Percentiles rank a stretch among this genome's conserved stretches.
phyloP scores from a whole-genome alignment of 257 asterid genomes.

The Scutellaria minor region DNA sequence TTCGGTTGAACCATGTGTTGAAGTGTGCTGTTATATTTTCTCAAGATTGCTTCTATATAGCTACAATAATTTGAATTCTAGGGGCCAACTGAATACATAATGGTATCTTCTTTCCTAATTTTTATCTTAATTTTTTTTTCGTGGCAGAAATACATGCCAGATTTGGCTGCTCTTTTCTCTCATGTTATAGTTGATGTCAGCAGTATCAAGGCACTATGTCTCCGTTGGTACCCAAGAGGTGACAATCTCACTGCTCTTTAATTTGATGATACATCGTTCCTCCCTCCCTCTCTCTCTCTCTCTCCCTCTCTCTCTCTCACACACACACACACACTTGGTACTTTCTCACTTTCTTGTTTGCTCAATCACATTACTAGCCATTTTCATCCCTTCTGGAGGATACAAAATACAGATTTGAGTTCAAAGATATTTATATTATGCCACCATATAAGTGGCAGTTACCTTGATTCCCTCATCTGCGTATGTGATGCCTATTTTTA shows the following conservation, averaged over 20 bases:
- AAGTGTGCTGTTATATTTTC: neutral
- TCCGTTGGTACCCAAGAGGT: slow-evolving; percentile 97
- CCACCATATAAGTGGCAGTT: neutral
- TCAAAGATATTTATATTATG: neutral
- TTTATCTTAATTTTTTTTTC: slow-evolving; percentile 13
- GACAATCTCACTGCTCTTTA: slow-evolving; percentile 32
- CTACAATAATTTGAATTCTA: neutral
- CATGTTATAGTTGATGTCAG: slow-evolving; percentile 96
- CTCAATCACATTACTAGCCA: neutral
- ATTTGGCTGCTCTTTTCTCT: slow-evolving; percentile 84
- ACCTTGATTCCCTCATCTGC: slow-evolving; percentile 16
- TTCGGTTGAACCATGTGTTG: slow-evolving; percentile 1
- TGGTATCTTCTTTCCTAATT: neutral
- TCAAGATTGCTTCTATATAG: neutral
- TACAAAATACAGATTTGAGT: slow-evolving; percentile 5
- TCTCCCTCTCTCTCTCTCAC: neutral
- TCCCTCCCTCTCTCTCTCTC: neutral
- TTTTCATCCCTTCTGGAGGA: neutral
- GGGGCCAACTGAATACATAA: neutral
- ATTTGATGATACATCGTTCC: slow-evolving; percentile 22
- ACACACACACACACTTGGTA: too few species aligned
- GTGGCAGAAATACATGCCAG: slow-evolving; percentile 93
- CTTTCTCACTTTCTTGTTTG: too few species aligned
- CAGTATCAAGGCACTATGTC: slow-evolving; percentile 80
- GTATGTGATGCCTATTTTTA: neutral